Evolutionary conservation across 805 yeast genomes (phyloP).

Genomic region (Saccharomycopsis sp.): DNA sequence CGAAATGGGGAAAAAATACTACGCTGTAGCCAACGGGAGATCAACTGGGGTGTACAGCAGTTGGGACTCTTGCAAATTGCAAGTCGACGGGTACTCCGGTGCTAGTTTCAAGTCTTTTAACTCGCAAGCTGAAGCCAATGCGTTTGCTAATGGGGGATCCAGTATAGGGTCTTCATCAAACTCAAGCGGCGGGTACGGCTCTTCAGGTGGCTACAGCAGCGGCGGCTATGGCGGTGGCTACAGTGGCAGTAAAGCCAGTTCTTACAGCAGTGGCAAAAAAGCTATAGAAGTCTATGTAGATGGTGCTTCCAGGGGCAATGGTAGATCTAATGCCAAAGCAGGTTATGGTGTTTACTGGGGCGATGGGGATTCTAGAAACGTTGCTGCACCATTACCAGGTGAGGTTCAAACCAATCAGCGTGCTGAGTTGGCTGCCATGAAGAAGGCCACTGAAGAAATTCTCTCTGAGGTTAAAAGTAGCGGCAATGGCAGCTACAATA

Average conservation of each 20-base stretch:
- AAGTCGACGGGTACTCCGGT: conserved; percentile 47
- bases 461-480: conserved; percentile 27
- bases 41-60: conserved; percentile 44
- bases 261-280: neutral
- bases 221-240: neutral
- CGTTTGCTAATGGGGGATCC: conserved; percentile 27
- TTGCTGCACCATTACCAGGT: conserved; percentile 41
- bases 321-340: conserved; percentile 34
- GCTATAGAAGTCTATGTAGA: conserved; percentile 53
- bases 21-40: conserved; percentile 33
- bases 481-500: conserved; percentile 29
- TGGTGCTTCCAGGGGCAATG: conserved; percentile 66
- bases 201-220: neutral
- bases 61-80: conserved; percentile 51
- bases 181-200: neutral
- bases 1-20: conserved; percentile 8
- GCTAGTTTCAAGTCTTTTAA: conserved; percentile 51
- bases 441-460: conserved; percentile 42
- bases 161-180: neutral
- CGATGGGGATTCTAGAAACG: conserved; percentile 41
- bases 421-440: conserved; percentile 68
- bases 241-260: neutral
- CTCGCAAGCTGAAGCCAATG: conserved; percentile 39
- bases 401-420: conserved; percentile 62
- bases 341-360: conserved; percentile 80